Conservation (phyloP, 306 rosid genomes). For the Rubus parviflorus region DNA sequence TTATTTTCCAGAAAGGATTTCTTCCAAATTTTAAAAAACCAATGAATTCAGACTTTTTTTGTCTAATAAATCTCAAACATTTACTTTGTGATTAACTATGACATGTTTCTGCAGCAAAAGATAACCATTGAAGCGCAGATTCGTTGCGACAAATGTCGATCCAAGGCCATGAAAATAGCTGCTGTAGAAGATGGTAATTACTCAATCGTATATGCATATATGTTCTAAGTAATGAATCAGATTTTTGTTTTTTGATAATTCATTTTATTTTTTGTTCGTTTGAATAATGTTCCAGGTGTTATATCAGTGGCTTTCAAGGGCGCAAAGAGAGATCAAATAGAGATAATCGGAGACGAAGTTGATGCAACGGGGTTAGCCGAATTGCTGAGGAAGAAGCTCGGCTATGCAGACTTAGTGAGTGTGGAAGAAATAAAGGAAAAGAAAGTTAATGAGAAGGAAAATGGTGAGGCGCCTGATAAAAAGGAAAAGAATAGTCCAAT, state of each 20-base stretch:
- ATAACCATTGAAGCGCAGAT: constrained; percentile 30
- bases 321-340: constrained; percentile 21
- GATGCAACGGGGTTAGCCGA: constrained; percentile 45
- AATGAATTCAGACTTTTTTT: not conserved
- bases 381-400: constrained; percentile 46
- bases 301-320: constrained; percentile 19
- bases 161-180: constrained; percentile 26
- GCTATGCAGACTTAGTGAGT: constrained; percentile 39
- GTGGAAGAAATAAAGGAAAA: constrained; percentile 32
- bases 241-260: not conserved
- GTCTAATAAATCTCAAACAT: not conserved
- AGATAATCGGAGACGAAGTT: constrained; percentile 41
- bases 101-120: constrained; percentile 28
- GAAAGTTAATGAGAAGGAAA: not conserved
- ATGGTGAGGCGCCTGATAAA: too few species aligned
- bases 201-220: not conserved
- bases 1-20: too few species aligned
- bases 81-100: not conserved
- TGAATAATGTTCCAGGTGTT: constrained; percentile 15
- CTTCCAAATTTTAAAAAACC: not conserved
- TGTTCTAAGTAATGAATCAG: not conserved
- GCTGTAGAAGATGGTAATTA: constrained; percentile 15
- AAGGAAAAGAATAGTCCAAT: not conserved
- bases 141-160: constrained; percentile 16
- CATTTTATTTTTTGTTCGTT: not conserved